Percentiles rank a stretch among this genome's conserved stretches.
phyloP scores from a whole-genome alignment of 1,284 basidiomycete genomes.

The Apiotrichum sp. region DNA sequence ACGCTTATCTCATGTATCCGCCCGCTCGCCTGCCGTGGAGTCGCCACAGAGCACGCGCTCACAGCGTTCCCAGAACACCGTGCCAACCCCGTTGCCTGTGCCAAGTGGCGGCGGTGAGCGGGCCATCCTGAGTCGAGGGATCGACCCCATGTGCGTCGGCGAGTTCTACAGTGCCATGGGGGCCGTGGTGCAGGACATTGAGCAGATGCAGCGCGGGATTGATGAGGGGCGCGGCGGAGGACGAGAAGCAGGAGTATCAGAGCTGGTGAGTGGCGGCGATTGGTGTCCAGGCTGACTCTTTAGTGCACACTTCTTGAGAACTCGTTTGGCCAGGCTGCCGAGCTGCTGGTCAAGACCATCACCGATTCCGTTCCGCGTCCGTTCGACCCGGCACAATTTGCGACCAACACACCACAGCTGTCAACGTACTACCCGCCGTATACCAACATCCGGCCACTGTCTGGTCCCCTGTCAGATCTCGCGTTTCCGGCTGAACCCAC shows the following conservation, averaged over 20 bases:
- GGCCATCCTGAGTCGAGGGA: slow-evolving; percentile 30
- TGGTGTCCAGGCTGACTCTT: background rate
- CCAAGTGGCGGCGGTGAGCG: slow-evolving; percentile 30
- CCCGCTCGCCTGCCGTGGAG: background rate
- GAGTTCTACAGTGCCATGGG: slow-evolving; percentile 42
- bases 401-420: slow-evolving; percentile 28
- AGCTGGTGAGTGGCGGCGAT: slow-evolving; percentile 29
- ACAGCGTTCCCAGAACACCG: background rate
- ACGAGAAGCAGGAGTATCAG: slow-evolving; percentile 40
- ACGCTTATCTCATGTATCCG: background rate
- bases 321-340: slow-evolving; percentile 29
- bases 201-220: slow-evolving; percentile 41
- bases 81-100: background rate
- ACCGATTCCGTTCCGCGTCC: slow-evolving; percentile 11
- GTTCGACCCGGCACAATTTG: slow-evolving; percentile 9
- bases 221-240: slow-evolving; percentile 36
- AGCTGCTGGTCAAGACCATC: slow-evolving; percentile 33
- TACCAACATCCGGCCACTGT: slow-evolving; percentile 23
- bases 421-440: slow-evolving; percentile 30
- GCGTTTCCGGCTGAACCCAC: slow-evolving; percentile 19
- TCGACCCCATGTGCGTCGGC: slow-evolving; percentile 36
- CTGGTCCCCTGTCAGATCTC: slow-evolving; percentile 18
- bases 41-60: background rate
- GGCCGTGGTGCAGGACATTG: slow-evolving; percentile 39
- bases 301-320: slow-evolving; percentile 40